These are phyloP conservation scores for Besnoitia besnoiti DNA, from an alignment of 169 alveolate species.

Conservation along the genomic window DNA sequence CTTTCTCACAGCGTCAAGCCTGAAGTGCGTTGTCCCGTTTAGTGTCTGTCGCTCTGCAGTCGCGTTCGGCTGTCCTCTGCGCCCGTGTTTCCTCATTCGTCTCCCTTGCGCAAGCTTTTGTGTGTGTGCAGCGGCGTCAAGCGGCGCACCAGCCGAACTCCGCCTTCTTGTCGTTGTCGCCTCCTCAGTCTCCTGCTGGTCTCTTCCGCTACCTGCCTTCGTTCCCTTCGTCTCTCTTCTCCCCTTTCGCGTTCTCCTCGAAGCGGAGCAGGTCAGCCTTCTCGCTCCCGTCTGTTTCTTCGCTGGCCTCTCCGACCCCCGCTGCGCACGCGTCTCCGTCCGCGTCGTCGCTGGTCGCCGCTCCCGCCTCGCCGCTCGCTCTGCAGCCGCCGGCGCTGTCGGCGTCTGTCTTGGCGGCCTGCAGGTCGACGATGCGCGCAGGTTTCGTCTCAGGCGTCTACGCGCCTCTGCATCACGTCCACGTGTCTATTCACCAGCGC, in stretches of 20 bases:
- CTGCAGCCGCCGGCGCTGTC: slow-evolving; percentile 11
- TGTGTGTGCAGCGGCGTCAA: background rate
- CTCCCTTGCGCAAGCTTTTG: too few species aligned
- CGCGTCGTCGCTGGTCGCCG: too few species aligned
- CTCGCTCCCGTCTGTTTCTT: background rate
- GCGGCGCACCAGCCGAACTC: background rate
- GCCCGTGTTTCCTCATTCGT: too few species aligned
- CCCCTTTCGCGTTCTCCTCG: background rate
- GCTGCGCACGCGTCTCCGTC: background rate
- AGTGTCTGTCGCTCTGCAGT: too few species aligned
- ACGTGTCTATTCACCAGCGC: slow-evolving; percentile 27
- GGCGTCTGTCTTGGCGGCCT: slow-evolving; percentile 18
- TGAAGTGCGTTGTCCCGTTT: too few species aligned
- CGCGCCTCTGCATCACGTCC: slow-evolving; percentile 17
- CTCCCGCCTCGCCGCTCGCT: background rate
- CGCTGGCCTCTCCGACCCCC: background rate
- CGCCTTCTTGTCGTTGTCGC: too few species aligned
- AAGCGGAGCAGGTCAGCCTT: background rate
- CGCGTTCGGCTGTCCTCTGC: too few species aligned
- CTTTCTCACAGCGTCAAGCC: too few species aligned
- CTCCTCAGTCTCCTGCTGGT: background rate
- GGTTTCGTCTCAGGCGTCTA: slow-evolving; percentile 9
- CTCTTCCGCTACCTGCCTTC: background rate
- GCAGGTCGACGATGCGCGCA: slow-evolving; percentile 35
- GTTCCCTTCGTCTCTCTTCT: background rate